Conservation (phyloP, 2,329 filamentous ascomycete genomes). For the Trichoderma guizhouense region DNA sequence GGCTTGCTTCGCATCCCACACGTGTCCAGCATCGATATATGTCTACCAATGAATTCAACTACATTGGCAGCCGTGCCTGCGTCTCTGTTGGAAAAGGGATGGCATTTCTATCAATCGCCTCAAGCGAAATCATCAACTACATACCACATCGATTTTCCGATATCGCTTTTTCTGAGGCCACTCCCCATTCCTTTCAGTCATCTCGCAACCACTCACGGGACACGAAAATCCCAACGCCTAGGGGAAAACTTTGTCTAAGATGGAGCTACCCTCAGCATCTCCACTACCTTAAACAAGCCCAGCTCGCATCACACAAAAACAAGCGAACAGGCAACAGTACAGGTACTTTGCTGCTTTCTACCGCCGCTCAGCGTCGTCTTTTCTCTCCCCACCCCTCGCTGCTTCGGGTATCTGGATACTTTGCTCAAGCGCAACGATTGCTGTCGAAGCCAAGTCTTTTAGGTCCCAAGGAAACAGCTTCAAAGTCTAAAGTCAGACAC, state of each 20-base stretch:
- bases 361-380: background rate
- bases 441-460: background rate
- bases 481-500: conserved; percentile 5
- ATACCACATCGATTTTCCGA: background rate
- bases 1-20: background rate
- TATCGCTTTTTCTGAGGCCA: background rate
- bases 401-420: conserved; percentile 6
- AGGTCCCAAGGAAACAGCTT: background rate
- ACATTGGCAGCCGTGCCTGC: background rate
- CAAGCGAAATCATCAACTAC: background rate
- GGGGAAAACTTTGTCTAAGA: background rate
- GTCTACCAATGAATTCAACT: background rate
- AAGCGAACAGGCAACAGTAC: background rate
- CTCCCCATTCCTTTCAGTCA: background rate
- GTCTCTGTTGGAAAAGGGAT: background rate
- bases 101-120: background rate
- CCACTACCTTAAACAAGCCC: conserved; percentile 15
- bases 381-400: background rate
- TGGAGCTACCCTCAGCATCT: background rate
- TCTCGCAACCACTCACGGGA: conserved; percentile 3
- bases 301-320: background rate
- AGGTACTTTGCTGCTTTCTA: background rate
- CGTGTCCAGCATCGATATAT: background rate
- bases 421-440: background rate
- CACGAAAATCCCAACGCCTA: background rate